phyloP scores from a whole-genome alignment of 2,329 filamentous ascomycete species.

The Ceratocystis harringtonii region DNA sequence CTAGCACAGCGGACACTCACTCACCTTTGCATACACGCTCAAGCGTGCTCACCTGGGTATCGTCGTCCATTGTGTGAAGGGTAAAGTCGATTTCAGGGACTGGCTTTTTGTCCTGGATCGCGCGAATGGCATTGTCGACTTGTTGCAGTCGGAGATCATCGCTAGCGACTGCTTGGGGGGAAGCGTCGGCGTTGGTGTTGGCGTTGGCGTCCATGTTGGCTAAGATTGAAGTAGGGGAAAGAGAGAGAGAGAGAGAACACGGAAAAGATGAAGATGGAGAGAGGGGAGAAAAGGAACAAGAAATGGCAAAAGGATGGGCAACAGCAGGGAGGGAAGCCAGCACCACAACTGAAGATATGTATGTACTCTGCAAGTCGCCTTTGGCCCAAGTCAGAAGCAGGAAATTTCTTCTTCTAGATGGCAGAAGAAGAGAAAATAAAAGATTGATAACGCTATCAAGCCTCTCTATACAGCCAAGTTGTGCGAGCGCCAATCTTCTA shows the following conservation, averaged over 20 bases:
- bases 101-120: conserved; percentile 87
- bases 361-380: no score
- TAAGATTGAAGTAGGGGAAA: neutral
- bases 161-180: conserved; percentile 23
- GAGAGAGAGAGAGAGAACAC: neutral
- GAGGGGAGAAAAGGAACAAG: conserved; percentile 1
- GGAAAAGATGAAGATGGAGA: neutral
- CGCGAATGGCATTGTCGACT: conserved; percentile 81
- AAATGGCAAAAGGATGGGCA: neutral
- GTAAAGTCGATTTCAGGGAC: conserved; percentile 97
- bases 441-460: no score
- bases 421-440: no score
- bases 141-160: conserved; percentile 41
- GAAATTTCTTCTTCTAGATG: no score
- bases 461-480: neutral
- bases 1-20: conserved; percentile 14
- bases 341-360: no score
- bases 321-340: no score
- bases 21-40: conserved; percentile 98
- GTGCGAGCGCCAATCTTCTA: no score
- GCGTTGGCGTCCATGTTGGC: conserved; percentile 35
- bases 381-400: no score
- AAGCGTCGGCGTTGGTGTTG: conserved; percentile 24
- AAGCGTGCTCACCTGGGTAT: conserved; percentile 80
- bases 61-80: conserved; percentile 96